phyloP scores from a whole-genome alignment of 2,329 filamentous ascomycete genomes.

The Leptographium lundbergii region DNA sequence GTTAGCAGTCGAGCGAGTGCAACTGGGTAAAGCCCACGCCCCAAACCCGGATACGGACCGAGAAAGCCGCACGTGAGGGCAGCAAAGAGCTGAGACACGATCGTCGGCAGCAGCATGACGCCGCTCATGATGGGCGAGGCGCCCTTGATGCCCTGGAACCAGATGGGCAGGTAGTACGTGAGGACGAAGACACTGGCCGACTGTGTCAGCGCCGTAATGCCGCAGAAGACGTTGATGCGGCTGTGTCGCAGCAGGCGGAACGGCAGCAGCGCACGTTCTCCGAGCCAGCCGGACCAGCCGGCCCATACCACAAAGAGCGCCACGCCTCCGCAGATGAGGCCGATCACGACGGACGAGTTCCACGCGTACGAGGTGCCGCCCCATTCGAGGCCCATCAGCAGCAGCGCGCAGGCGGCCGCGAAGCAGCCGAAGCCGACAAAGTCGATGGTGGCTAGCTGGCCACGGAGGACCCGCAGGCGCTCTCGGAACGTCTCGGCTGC shows the following conservation, averaged over 20 bases:
- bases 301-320: background rate
- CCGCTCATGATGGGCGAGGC: slow-evolving; percentile 15
- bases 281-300: background rate
- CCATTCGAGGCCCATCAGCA: slow-evolving; percentile 24
- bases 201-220: slow-evolving; percentile 5
- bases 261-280: slow-evolving; percentile 14
- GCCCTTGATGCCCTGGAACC: slow-evolving; percentile 20
- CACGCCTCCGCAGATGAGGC: background rate
- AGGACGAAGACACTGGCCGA: slow-evolving; percentile 16
- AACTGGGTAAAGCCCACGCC: too few species aligned
- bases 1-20: background rate
- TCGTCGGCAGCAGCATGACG: slow-evolving; percentile 10
- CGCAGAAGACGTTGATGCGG: slow-evolving; percentile 15
- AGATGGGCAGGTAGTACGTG: slow-evolving; percentile 19
- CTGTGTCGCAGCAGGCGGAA: slow-evolving; percentile 23
- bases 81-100: slow-evolving; percentile 6
- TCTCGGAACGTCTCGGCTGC: slow-evolving; percentile 15
- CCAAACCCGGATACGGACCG: background rate
- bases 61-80: slow-evolving; percentile 4
- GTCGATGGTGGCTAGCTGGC: slow-evolving; percentile 20
- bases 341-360: background rate
- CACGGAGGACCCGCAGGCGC: background rate
- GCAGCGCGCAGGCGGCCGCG: slow-evolving; percentile 25
- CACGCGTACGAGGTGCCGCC: background rate
- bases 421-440: slow-evolving; percentile 29